A percentile compares a stretch with the other conserved stretches of the same genome.
Evolutionary conservation across 1,139 yeast species (phyloP).

Genomic region (Scheffersomyces illinoinensis): DNA sequence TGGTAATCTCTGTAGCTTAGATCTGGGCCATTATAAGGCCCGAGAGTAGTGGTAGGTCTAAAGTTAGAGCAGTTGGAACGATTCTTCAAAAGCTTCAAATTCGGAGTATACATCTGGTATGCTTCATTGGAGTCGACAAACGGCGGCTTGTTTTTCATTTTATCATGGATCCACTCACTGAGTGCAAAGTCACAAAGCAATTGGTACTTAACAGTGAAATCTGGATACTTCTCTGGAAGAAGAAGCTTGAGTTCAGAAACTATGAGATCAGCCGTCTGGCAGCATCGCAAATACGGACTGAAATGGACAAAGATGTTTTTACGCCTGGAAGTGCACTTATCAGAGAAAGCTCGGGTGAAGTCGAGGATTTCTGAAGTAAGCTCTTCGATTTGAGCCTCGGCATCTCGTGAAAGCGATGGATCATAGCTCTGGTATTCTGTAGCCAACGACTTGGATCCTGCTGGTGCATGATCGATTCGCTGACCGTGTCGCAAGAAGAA

Average conservation of each 20-base stretch:
- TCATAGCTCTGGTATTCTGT: conserved; percentile 38
- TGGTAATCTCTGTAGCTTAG: conserved; percentile 45
- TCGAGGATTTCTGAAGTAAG: conserved; percentile 32
- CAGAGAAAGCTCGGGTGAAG: conserved; percentile 25
- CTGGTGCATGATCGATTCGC: conserved; percentile 42
- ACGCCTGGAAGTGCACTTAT: conserved; percentile 15
- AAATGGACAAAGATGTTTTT: conserved; percentile 46
- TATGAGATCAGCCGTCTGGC: conserved; percentile 46
- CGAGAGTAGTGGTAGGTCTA: conserved; percentile 47
- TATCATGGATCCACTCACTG: conserved; percentile 51
- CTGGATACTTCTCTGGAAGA: conserved; percentile 27
- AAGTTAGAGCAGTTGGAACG: conserved; percentile 41
- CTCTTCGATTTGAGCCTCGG: conserved; percentile 29
- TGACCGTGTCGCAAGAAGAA: conserved; percentile 49
- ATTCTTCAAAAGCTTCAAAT: conserved; percentile 38
- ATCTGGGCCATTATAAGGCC: conserved; percentile 49
- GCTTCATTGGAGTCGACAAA: conserved; percentile 48
- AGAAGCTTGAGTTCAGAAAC: conserved; percentile 30
- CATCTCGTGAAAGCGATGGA: conserved; percentile 38
- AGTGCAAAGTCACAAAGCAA: conserved; percentile 49
- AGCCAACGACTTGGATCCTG: conserved; percentile 28
- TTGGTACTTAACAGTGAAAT: conserved; percentile 39
- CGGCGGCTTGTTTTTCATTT: conserved; percentile 47
- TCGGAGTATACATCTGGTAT: conserved; percentile 50
- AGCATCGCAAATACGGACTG: conserved; percentile 47